Conservation (phyloP, 371 early-diverging fungal genomes). For the Rhizopus stolonifer region DNA sequence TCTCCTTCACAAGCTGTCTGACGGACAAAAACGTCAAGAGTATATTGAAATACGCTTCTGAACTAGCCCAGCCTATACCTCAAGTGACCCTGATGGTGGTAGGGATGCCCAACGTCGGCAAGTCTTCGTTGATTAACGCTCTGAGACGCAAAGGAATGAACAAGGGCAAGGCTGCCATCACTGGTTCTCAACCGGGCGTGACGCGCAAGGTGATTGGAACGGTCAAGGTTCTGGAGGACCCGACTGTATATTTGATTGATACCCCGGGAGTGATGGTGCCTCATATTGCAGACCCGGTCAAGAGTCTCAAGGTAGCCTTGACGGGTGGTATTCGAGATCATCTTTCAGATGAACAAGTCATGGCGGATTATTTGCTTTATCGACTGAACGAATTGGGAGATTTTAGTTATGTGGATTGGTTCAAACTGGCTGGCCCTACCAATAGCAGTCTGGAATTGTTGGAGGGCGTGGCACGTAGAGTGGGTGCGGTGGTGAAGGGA, state of each 20-base stretch:
- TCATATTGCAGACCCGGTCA: slow-evolving; percentile 73
- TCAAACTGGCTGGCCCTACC: slow-evolving; percentile 53
- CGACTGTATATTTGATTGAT: slow-evolving; percentile 87
- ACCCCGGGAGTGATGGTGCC: slow-evolving; percentile 93
- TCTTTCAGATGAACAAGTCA: slow-evolving; percentile 75
- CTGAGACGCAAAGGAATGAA: slow-evolving; percentile 72
- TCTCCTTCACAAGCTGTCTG: slow-evolving; percentile 74
- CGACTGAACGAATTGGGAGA: slow-evolving; percentile 66
- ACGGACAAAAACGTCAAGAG: slow-evolving; percentile 60
- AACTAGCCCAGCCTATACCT: slow-evolving; percentile 47
- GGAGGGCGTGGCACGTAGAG: slow-evolving; percentile 61
- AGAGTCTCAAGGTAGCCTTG: slow-evolving; percentile 77
- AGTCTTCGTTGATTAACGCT: slow-evolving; percentile 89
- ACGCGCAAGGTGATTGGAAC: slow-evolving; percentile 80
- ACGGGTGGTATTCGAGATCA: slow-evolving; percentile 90
- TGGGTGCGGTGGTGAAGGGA: slow-evolving; percentile 78
- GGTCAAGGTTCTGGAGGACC: slow-evolving; percentile 84
- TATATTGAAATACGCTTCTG: slow-evolving; percentile 63
- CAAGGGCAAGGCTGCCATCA: slow-evolving; percentile 80
- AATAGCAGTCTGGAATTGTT: slow-evolving; percentile 67
- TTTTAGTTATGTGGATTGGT: slow-evolving; percentile 37
- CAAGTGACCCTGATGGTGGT: slow-evolving; percentile 78
- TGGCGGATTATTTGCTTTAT: slow-evolving; percentile 89
- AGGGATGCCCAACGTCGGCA: slow-evolving; percentile 97
- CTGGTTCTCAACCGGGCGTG: slow-evolving; percentile 88